phyloP scores from a whole-genome alignment of 129 eudicot genomes.

The Tagetes erecta region DNA sequence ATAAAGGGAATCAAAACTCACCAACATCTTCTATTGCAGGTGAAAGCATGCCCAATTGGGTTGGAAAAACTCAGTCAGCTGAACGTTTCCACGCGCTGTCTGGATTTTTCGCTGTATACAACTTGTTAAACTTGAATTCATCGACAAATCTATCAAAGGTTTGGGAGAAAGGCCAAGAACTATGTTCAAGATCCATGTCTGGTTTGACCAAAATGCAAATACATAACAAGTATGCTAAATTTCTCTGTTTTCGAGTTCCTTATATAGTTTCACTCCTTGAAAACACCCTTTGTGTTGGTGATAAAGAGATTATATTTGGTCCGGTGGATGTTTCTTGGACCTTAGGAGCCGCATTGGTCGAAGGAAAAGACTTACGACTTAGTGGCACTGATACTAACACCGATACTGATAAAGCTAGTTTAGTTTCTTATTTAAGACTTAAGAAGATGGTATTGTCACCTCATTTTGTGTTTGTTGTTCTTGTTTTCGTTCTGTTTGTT shows the following conservation, averaged over 20 bases:
- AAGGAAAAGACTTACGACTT: constrained; percentile 55
- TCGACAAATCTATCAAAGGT: constrained; percentile 56
- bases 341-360: constrained; percentile 79
- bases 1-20: background rate
- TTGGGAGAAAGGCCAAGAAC: constrained; percentile 59
- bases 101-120: constrained; percentile 82
- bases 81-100: constrained; percentile 78
- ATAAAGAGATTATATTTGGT: constrained; percentile 65
- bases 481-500: constrained; percentile 43
- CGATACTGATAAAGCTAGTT: constrained; percentile 15
- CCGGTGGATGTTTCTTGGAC: constrained; percentile 92
- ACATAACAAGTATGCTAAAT: constrained; percentile 41
- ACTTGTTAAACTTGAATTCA: constrained; percentile 51
- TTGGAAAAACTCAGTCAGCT: constrained; percentile 29
- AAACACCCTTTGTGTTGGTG: constrained; percentile 62
- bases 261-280: constrained; percentile 66
- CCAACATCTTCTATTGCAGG: constrained; percentile 40
- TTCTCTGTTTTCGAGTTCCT: constrained; percentile 69
- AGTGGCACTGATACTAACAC: too few relatives aligned
- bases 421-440: constrained; percentile 23
- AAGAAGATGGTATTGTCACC: constrained; percentile 46
- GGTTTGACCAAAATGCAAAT: constrained; percentile 32
- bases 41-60: constrained; percentile 33
- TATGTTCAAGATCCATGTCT: constrained; percentile 59
- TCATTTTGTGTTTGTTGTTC: constrained; percentile 48